phyloP scores from a whole-genome alignment of 2,329 filamentous ascomycete species.

The Ceratocystis cacaofunesta region DNA sequence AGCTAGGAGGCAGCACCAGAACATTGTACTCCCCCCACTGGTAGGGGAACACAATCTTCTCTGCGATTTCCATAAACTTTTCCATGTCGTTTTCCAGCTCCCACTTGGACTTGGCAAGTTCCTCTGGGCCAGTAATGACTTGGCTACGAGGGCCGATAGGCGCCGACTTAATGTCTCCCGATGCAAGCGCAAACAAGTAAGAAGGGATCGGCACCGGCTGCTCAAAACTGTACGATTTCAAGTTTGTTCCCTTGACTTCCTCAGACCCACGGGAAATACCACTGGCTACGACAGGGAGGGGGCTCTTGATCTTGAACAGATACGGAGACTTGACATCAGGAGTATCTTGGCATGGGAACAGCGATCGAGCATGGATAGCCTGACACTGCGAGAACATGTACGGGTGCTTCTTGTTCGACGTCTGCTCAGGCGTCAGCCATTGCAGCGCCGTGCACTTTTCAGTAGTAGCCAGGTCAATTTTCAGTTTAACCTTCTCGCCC shows the following conservation, averaged over 20 bases:
- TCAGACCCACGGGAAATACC: constrained; percentile 46
- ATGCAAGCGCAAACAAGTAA: constrained; percentile 87
- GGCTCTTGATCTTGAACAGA: constrained; percentile 73
- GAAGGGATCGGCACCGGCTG: constrained; percentile 86
- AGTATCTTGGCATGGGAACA: constrained; percentile 95
- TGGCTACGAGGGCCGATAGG: constrained; percentile 71
- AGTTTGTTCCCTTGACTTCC: constrained; percentile 34
- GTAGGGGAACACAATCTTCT: constrained; percentile 71
- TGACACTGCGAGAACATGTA: constrained; percentile 99
- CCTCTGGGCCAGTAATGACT: constrained; percentile 78
- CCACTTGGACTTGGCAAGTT: constrained; percentile 70
- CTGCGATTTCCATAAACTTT: constrained; percentile 76
- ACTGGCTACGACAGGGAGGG: constrained; percentile 80
- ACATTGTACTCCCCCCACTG: constrained; percentile 94
- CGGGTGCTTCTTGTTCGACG: constrained; percentile 85
- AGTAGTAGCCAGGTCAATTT: constrained; percentile 67
- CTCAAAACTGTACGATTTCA: constrained; percentile 66
- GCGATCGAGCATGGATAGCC: constrained; percentile 82
- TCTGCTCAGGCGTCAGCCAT: constrained; percentile 88
- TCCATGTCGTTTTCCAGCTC: constrained; percentile 86
- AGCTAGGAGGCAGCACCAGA: constrained; percentile 74
- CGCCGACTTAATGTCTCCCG: constrained; percentile 72
- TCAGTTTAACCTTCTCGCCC: constrained; percentile 39
- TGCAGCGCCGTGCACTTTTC: constrained; percentile 81
- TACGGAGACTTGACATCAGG: constrained; percentile 95